phyloP scores from a whole-genome alignment of 352 stramenopile genomes.

The Phytophthora kernoviae region DNA sequence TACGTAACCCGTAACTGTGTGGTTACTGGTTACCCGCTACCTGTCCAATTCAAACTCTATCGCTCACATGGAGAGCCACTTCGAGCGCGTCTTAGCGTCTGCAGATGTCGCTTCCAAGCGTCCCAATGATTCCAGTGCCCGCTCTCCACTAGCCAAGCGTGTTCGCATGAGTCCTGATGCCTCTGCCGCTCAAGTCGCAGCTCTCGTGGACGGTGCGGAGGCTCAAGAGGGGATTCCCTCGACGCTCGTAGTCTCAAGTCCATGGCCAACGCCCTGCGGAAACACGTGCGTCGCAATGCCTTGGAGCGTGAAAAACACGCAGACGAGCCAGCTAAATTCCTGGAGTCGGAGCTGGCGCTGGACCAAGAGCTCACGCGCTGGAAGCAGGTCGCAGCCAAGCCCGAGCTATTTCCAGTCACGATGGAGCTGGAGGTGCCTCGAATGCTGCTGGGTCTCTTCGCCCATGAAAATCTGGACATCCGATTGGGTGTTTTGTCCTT shows the following conservation, averaged over 20 bases:
- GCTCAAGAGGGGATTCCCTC: constrained; percentile 54
- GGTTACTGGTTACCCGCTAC: no score
- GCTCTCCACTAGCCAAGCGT: constrained; percentile 17
- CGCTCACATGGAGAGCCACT: constrained; percentile 78
- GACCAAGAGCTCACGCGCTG: constrained; percentile 60
- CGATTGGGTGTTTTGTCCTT: constrained; percentile 57
- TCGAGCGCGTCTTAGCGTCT: constrained; percentile 58
- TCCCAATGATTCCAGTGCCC: not conserved
- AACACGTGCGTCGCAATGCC: constrained; percentile 79
- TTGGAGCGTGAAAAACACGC: constrained; percentile 79
- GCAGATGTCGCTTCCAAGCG: constrained; percentile 33
- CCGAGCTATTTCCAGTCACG: constrained; percentile 57
- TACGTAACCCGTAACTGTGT: no score
- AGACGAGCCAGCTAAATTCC: constrained; percentile 79
- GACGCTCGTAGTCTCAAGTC: constrained; percentile 78
- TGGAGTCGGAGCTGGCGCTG: constrained; percentile 82
- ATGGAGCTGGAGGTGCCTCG: constrained; percentile 67
- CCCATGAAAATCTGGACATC: constrained; percentile 86
- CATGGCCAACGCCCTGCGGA: constrained; percentile 69
- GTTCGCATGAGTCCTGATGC: constrained; percentile 17
- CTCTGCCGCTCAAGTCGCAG: constrained; percentile 38
- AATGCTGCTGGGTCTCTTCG: constrained; percentile 75
- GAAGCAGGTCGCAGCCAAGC: constrained; percentile 63
- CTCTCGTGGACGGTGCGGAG: constrained; percentile 49
- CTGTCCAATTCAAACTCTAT: no score